These are phyloP conservation scores for Actinomortierella wolfii DNA, from an alignment of 371 early-diverging fungal species.

Conservation along the genomic window DNA sequence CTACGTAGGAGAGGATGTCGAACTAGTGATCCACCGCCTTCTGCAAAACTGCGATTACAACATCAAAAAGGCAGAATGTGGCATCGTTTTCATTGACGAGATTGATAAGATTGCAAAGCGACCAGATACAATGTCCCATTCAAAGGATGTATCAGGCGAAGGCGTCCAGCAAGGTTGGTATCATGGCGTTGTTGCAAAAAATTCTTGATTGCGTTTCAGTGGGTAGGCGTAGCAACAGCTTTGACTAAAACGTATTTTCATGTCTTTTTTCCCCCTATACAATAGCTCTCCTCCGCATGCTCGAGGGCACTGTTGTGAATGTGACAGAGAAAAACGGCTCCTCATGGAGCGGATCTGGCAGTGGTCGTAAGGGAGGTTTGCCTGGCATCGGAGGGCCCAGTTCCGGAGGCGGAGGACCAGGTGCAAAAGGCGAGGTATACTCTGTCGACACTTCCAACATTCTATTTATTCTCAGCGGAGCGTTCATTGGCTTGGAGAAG, in stretches of 20 bases:
- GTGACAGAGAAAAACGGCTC: constrained; percentile 83
- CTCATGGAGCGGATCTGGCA: constrained; percentile 41
- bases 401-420: constrained; percentile 49
- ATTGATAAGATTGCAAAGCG: constrained; percentile 88
- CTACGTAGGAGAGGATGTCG: constrained; percentile 95
- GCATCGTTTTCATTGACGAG: constrained; percentile 94
- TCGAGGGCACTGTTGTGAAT: constrained; percentile 88
- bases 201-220: no score
- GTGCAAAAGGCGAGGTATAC: constrained; percentile 78
- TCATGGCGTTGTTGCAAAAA: constrained; percentile 33
- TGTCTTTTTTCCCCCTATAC: constrained; percentile 8
- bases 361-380: constrained; percentile 48
- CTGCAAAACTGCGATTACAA: constrained; percentile 90
- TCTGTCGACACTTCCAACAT: constrained; percentile 92
- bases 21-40: constrained; percentile 82
- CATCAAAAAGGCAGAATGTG: constrained; percentile 83
- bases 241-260: not conserved
- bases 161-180: constrained; percentile 84
- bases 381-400: constrained; percentile 54
- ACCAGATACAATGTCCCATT: constrained; percentile 73
- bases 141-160: constrained; percentile 94
- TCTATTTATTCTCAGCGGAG: constrained; percentile 89
- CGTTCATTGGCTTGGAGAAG: constrained; percentile 90
- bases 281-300: constrained; percentile 75
- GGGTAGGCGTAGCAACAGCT: not conserved